Conservation (phyloP, 306 rosid species). For the Citrullus amarus region DNA sequence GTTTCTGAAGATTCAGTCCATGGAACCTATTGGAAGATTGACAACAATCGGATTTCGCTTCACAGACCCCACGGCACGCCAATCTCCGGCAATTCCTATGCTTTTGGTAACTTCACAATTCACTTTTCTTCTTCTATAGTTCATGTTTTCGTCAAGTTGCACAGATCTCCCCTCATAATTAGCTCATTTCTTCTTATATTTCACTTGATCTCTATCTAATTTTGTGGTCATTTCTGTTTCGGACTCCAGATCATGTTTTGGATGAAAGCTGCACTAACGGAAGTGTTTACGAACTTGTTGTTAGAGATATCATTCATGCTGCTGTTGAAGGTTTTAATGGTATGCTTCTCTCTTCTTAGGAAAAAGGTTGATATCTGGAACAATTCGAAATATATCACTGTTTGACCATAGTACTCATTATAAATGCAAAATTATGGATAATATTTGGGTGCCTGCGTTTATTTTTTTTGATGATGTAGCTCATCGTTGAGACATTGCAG, state of each 20-base stretch:
- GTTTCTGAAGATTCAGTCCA: conserved; percentile 28
- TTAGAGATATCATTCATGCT: conserved; percentile 73
- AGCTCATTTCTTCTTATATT: neutral
- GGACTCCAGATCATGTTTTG: conserved; percentile 63
- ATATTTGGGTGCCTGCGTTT: neutral
- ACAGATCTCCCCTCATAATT: neutral
- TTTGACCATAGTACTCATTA: too few species aligned
- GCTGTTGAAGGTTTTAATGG: conserved; percentile 91
- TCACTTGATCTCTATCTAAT: neutral
- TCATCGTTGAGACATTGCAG: conserved; percentile 26
- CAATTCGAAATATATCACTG: neutral
- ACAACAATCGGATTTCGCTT: conserved; percentile 81
- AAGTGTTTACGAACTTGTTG: conserved; percentile 63
- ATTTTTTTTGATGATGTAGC: conserved; percentile 5
- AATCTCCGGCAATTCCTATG: conserved; percentile 47
- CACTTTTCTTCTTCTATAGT: neutral
- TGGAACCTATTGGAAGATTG: conserved; percentile 72
- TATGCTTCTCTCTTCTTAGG: conserved; percentile 7
- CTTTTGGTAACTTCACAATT: conserved; percentile 42
- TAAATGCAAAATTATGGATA: neutral
- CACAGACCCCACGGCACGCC: conserved; percentile 79
- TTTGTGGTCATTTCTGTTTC: neutral
- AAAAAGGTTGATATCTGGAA: neutral
- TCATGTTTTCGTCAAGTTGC: neutral
- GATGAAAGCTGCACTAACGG: conserved; percentile 61